These are phyloP conservation scores for Solanum chmielewskii DNA, from an alignment of 257 asterid genomes.

Conservation along the genomic window DNA sequence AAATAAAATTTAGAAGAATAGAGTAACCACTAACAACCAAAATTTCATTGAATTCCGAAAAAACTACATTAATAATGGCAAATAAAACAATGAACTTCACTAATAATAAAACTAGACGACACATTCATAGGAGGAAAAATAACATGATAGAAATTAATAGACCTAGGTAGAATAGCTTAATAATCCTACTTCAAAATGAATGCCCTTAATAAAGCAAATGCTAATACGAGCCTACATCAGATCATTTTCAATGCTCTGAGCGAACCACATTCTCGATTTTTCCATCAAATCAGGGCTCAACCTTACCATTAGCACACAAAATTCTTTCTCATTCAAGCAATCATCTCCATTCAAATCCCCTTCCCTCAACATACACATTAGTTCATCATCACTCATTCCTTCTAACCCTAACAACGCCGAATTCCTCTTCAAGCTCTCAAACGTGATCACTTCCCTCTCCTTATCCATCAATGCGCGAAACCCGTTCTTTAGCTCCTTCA, in stretches of 20 bases:
- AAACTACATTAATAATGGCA: not conserved
- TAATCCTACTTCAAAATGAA: not conserved
- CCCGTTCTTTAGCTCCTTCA: constrained; percentile 56
- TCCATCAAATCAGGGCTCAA: constrained; percentile 49
- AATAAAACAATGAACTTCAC: not conserved
- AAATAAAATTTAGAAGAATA: not conserved
- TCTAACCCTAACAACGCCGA: constrained; percentile 30
- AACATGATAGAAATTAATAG: not conserved
- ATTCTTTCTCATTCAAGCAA: constrained; percentile 44
- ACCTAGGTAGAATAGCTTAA: not conserved
- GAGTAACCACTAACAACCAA: not conserved
- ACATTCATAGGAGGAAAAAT: not conserved
- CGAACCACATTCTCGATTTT: constrained; percentile 17
- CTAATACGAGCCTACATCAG: not conserved
- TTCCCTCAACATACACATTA: constrained; percentile 42
- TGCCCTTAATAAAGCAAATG: not conserved
- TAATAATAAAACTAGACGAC: not conserved
- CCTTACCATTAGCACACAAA: constrained; percentile 69
- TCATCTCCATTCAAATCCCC: constrained; percentile 80
- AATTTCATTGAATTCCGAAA: not conserved
- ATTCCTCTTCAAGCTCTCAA: constrained; percentile 62
- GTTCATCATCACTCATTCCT: constrained; percentile 34
- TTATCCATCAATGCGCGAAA: constrained; percentile 42
- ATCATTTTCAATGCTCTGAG: not conserved
- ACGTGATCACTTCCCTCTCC: constrained; percentile 46